These are phyloP conservation scores for Pseudoscleropodium purum DNA, from an alignment of 225 moss, liverwort and hornwort genomes.

Conservation along the genomic window DNA sequence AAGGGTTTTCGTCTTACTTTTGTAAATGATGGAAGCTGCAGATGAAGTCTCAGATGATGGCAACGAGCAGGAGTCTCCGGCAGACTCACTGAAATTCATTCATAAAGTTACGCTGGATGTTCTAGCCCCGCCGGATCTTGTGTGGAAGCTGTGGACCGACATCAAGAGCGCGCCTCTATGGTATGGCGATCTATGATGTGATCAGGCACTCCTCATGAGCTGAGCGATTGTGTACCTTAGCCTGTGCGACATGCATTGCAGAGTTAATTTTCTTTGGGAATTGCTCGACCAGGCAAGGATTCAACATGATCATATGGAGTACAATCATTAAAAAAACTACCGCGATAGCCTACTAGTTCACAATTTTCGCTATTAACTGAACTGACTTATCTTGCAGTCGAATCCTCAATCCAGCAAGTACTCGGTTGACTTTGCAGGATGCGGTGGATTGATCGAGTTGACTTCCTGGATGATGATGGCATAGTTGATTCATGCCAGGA, in stretches of 20 bases:
- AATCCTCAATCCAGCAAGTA: neutral
- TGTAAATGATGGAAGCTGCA: neutral
- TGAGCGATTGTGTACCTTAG: neutral
- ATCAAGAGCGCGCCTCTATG: constrained; percentile 42
- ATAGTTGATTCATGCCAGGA: neutral
- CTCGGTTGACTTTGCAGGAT: constrained; percentile 18
- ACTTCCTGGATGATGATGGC: constrained; percentile 24
- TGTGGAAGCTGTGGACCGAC: constrained; percentile 45
- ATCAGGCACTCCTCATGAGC: neutral
- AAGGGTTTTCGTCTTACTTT: neutral
- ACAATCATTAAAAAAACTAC: neutral
- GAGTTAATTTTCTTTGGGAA: neutral
- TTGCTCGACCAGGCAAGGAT: neutral
- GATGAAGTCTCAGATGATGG: neutral
- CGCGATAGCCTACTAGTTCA: neutral
- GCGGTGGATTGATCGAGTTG: constrained; percentile 54
- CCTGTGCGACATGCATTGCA: neutral
- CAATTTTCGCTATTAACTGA: neutral
- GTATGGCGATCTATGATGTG: neutral
- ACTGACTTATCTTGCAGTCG: neutral
- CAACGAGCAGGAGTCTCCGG: constrained; percentile 1
- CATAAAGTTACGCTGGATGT: constrained; percentile 43
- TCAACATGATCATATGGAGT: neutral
- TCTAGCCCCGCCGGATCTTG: constrained; percentile 27
- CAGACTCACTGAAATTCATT: constrained; percentile 18